phyloP scores from a whole-genome alignment of 768 basidiomycete species.

The Boletus tylopilopsis region DNA sequence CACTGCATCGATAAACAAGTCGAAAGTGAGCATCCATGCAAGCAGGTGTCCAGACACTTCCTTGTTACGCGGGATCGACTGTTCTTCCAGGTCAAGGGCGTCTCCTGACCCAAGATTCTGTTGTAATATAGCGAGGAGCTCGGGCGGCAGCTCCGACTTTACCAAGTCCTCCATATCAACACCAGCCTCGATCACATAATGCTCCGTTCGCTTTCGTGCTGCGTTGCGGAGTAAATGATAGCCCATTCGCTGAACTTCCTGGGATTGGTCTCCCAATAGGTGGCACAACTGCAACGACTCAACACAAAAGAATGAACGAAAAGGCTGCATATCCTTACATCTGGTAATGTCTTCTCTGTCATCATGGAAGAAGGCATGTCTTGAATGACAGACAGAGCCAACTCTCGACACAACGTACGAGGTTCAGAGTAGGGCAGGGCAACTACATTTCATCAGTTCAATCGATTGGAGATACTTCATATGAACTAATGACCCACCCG shows the following conservation, averaged over 20 bases:
- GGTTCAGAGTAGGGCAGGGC: constrained; percentile 46
- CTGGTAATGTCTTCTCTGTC: constrained; percentile 58
- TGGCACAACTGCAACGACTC: constrained; percentile 65
- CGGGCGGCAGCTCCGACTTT: constrained; percentile 56
- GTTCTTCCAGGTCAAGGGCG: constrained; percentile 35
- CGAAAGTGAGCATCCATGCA: constrained; percentile 86
- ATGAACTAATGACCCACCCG: constrained; percentile 42
- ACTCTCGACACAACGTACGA: constrained; percentile 60
- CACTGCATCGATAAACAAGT: constrained; percentile 81
- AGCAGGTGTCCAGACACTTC: constrained; percentile 67
- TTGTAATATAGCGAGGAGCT: constrained; percentile 63
- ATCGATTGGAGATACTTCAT: not conserved
- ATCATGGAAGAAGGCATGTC: constrained; percentile 61
- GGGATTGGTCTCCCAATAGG: constrained; percentile 61
- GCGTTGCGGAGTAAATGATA: constrained; percentile 70
- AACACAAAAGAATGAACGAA: not conserved
- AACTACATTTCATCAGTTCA: constrained; percentile 2
- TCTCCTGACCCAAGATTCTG: constrained; percentile 41
- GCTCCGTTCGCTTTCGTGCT: constrained; percentile 71
- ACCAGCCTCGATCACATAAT: constrained; percentile 83
- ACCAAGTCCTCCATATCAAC: constrained; percentile 63
- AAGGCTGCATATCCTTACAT: constrained; percentile 38
- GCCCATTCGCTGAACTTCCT: constrained; percentile 69
- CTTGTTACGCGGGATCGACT: constrained; percentile 34
- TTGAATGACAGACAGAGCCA: constrained; percentile 65